Percentiles rank a stretch among this genome's conserved stretches.
These are phyloP conservation scores for Diacronema lutheri DNA, from an alignment of 78 protist species.

Conservation along the genomic window DNA sequence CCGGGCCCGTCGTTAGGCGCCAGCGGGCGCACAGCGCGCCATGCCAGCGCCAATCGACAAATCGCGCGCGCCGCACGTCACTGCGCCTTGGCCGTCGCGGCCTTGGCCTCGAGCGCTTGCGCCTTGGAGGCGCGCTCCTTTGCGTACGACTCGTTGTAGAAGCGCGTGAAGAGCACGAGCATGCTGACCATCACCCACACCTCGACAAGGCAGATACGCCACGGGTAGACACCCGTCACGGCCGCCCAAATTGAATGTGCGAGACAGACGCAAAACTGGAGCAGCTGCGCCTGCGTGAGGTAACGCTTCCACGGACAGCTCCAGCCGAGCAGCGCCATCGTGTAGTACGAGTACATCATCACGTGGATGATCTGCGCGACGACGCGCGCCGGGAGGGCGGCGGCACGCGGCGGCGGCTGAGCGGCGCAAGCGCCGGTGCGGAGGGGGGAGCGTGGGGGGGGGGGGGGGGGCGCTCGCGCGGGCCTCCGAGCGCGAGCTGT, in stretches of 20 bases:
- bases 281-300: conserved; percentile 10
- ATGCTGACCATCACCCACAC: conserved; percentile 12
- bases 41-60: too few relatives aligned
- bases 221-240: not conserved
- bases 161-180: conserved; percentile 5
- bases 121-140: not conserved
- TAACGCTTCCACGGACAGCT: conserved; percentile 12
- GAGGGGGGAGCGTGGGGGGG: too few relatives aligned
- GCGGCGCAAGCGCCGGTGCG: too few relatives aligned
- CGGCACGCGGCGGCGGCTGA: too few relatives aligned
- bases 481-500: too few relatives aligned
- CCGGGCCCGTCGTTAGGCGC: too few relatives aligned
- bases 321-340: not conserved
- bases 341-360: conserved; percentile 13
- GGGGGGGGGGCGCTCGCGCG: too few relatives aligned
- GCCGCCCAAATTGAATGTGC: not conserved
- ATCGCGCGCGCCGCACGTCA: too few relatives aligned
- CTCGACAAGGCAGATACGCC: not conserved
- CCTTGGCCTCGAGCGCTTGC: too few relatives aligned
- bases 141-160: not conserved
- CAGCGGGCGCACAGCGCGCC: too few relatives aligned
- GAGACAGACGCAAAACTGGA: not conserved
- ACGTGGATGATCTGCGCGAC: conserved; percentile 30
- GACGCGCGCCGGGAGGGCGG: too few relatives aligned
- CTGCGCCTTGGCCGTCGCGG: too few relatives aligned